Conservation (phyloP, 768 basidiomycete genomes). For the Boletus tomentosulus region DNA sequence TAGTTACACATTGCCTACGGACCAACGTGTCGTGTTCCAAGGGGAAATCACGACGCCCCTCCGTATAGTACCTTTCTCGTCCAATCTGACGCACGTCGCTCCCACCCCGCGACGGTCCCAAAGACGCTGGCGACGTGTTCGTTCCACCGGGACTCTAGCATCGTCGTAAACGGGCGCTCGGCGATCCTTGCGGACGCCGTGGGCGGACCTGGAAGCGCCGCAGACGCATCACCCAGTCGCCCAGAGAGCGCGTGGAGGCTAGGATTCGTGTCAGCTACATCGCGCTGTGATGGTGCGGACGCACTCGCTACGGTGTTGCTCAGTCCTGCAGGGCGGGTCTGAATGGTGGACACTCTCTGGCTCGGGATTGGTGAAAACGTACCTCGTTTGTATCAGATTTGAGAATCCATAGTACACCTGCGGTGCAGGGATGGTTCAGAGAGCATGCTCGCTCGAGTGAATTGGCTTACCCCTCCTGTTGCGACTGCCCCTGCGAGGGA, state of each 20-base stretch:
- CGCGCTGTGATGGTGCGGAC: slow-evolving; percentile 16
- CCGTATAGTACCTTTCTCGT: slow-evolving; percentile 43
- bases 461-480: slow-evolving; percentile 53
- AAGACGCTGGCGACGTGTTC: slow-evolving; percentile 47
- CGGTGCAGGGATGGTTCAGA: not conserved
- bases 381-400: slow-evolving; percentile 58
- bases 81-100: slow-evolving; percentile 45
- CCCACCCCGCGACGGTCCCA: slow-evolving; percentile 41
- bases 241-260: slow-evolving; percentile 49
- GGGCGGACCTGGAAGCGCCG: slow-evolving; percentile 45
- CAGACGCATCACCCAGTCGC: slow-evolving; percentile 49
- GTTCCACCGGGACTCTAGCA: slow-evolving; percentile 59
- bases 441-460: not conserved
- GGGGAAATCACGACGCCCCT: not conserved
- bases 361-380: slow-evolving; percentile 8
- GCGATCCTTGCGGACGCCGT: slow-evolving; percentile 53
- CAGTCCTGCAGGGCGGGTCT: slow-evolving; percentile 40
- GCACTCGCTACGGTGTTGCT: slow-evolving; percentile 53
- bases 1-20: no score
- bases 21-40: no score
- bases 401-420: slow-evolving; percentile 74
- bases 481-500: slow-evolving; percentile 68
- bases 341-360: not conserved
- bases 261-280: not conserved
- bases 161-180: slow-evolving; percentile 41